Base-by-base conservation (phyloP, 805 yeast genomes). In the Candida hispaniensis region DNA sequence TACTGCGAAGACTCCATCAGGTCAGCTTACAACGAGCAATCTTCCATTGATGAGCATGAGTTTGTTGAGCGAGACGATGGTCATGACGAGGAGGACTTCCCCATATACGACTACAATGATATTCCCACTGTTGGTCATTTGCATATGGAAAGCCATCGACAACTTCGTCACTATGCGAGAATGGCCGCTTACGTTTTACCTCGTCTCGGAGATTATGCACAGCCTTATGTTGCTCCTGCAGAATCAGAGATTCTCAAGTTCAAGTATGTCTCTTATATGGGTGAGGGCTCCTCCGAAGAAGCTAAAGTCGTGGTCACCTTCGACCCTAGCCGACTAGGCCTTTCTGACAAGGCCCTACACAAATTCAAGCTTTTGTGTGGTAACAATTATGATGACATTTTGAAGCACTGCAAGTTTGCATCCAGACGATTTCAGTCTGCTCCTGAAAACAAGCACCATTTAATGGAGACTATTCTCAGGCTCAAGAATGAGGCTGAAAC, bases 111-210 rank as follows among this genome's bases (percentile, higher is more conserved):
- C 47, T 73, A 61, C 47, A 82, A 75, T 50, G 85, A 77, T 49
- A 62, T 73, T 43, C 77, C 83, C 15, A 63, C 76, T 4, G 60
- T 61, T 9, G 93, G 91, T 14, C 93, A 78, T 47, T 75, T 78
- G 47, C 68, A 70, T 41, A 68, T 77, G 19, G 71, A 72, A 39
- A 77, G 73, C 44, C 80, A 74, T 48, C 70, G 96, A 51, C 77
- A 72, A 44, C 74, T 71, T 47, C 74, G 93, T 46, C 72, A 79
- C 44, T 73, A 76, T 49, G 76, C 76, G 50, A 69, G 96, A 48
- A 65, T 82, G 26, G 82, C 93, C 7, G 95, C 96, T 0, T 88
- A 78, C 59, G 97, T 88, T 54, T 68, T 88, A 65, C 98, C 98
- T 5, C 68, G 73, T 39, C 65, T 91, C 44, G 74, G 76, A 25